phyloP scores from a whole-genome alignment of 345 rosid species.

The Eutrema heterophyllum region DNA sequence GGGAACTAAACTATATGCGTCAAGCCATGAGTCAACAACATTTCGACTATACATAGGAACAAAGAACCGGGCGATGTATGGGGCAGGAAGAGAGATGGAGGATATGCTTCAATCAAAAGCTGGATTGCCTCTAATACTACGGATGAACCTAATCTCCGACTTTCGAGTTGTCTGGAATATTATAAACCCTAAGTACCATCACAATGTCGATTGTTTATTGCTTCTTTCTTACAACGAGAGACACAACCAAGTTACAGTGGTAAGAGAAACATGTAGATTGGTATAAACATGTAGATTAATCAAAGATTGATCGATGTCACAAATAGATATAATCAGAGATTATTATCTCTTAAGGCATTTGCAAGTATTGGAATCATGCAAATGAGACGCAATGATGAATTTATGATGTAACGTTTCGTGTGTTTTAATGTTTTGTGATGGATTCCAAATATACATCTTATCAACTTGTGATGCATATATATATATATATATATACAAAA shows the following conservation, averaged over 20 bases:
- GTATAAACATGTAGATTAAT: no score
- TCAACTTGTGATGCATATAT: neutral
- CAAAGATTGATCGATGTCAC: neutral
- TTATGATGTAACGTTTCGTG: neutral
- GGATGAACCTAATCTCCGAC: constrained; percentile 36
- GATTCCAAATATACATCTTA: neutral
- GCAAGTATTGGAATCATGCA: neutral
- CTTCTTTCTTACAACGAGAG: constrained; percentile 38
- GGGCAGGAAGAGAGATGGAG: constrained; percentile 76
- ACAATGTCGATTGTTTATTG: constrained; percentile 49
- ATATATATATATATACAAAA: neutral
- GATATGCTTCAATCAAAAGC: constrained; percentile 66
- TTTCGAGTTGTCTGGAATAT: constrained; percentile 56
- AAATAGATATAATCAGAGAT: neutral
- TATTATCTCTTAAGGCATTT: neutral
- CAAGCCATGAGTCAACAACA: constrained; percentile 34
- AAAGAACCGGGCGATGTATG: constrained; percentile 68
- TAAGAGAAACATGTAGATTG: constrained; percentile 12
- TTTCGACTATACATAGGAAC: constrained; percentile 52
- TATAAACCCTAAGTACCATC: constrained; percentile 50
- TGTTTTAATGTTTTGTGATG: neutral
- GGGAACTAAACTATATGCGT: constrained; percentile 55
- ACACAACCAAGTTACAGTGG: constrained; percentile 23
- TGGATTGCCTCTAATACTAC: constrained; percentile 57
- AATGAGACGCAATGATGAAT: neutral